Conservation (phyloP, 805 yeast species). For the Sugiyamaella lignohabitans region DNA sequence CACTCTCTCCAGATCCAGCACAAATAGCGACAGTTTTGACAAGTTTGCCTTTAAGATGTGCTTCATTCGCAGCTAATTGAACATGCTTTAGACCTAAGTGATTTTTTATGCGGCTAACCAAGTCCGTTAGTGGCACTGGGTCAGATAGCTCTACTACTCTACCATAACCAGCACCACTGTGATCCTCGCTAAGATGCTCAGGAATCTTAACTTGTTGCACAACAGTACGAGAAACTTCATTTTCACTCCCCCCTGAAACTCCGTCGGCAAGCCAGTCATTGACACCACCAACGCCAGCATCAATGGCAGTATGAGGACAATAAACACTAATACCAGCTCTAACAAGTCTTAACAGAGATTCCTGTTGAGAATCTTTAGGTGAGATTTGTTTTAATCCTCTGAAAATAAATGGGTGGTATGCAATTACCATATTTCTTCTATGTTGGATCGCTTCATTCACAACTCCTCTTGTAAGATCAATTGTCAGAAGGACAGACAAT, state of each 20-base stretch:
- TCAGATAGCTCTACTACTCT: slow-evolving; percentile 48
- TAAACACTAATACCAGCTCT: slow-evolving; percentile 81
- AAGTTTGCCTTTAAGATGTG: slow-evolving; percentile 23
- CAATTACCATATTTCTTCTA: slow-evolving; percentile 55
- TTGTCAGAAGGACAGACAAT: slow-evolving; percentile 52
- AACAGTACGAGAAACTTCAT: slow-evolving; percentile 29
- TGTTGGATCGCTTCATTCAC: slow-evolving; percentile 72
- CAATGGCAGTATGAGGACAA: slow-evolving; percentile 94
- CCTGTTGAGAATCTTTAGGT: slow-evolving; percentile 72
- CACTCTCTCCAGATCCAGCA: slow-evolving; percentile 90
- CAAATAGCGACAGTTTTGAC: slow-evolving; percentile 65
- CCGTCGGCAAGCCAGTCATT: slow-evolving; percentile 84
- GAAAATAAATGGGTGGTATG: slow-evolving; percentile 91
- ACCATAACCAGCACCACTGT: slow-evolving; percentile 73
- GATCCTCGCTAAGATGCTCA: slow-evolving; percentile 24
- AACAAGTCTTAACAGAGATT: slow-evolving; percentile 62
- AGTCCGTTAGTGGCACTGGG: slow-evolving; percentile 38
- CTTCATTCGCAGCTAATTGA: slow-evolving; percentile 50
- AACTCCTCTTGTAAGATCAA: slow-evolving; percentile 79
- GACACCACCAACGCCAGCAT: slow-evolving; percentile 88
- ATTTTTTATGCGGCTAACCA: slow-evolving; percentile 48
- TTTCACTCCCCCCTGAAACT: slow-evolving; percentile 33
- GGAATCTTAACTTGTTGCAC: slow-evolving; percentile 40
- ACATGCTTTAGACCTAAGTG: slow-evolving; percentile 48
- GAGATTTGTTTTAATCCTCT: slow-evolving; percentile 73